Base-by-base conservation (phyloP, 1,284 basidiomycete species). In the Moesziomyces parantarcticus region DNA sequence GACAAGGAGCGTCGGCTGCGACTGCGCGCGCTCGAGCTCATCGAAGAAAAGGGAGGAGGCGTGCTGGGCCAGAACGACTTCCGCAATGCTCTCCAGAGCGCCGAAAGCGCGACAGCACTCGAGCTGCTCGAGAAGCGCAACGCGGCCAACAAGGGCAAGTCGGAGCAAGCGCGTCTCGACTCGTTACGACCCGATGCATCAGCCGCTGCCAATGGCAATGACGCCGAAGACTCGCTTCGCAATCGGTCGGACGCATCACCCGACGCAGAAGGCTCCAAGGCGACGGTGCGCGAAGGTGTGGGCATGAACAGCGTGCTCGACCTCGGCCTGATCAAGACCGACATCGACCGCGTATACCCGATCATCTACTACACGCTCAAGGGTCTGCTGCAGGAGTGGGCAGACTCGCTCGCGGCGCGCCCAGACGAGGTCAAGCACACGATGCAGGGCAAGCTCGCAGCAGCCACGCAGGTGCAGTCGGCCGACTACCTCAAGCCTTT, bases 311-410 rank as follows among this genome's bases (percentile, higher is more conserved):
- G 58, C 18, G 48, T 82, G 13, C 71, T 83, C 16, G 81, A 83
- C 46, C 85, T 98, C 26, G 86, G 85, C 8, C 87, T 98, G 50
- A 85, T 98, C 83, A 96, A 95, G 86, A 90, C 89, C 21, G 92
- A 98, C 83, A 92, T 93, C n/a, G 92, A 95, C 86, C 97, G 92
- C 85, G 87, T 99, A 23, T 98, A 99, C 83, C 97, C 97, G 1
- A 87, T 97, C 79, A 97, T 99, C 64, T 99, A 99, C 84, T 95
- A 96, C 84, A 94, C 94, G 2, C 86, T 99, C 67, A 99, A 99
- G 81, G 86, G 65, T 52, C 90, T 92, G 1, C 86, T 99, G 60
- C 93, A 93, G 80, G 97, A 99, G 80, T 99, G 97, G 97, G 95
- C 91, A 73, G 91, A 93, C 78, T 91, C 91, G 57, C 92, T 99